phyloP scores from a whole-genome alignment of 2,329 filamentous ascomycete genomes.

The Peltaster fructicola region DNA sequence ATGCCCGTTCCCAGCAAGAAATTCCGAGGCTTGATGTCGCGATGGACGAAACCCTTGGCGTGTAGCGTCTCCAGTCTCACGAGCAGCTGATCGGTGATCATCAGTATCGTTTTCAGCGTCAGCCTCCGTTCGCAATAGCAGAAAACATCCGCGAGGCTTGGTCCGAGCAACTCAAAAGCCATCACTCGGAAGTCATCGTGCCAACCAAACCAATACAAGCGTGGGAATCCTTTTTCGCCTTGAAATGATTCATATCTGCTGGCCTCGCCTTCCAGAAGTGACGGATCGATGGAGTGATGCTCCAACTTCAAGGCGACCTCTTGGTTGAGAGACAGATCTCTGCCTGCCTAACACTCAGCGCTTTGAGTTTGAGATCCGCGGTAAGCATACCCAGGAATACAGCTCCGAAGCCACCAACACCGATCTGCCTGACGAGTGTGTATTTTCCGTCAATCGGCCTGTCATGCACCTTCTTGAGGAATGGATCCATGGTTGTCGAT shows the following conservation, averaged over 20 bases:
- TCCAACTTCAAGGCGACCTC: conserved; percentile 9
- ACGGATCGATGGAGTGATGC: conserved; percentile 5
- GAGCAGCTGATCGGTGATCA: conserved; percentile 4
- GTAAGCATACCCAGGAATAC: too few relatives aligned
- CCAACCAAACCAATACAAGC: conserved; percentile 9
- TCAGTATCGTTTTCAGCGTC: conserved; percentile 5
- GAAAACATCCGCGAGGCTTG: conserved; percentile 10
- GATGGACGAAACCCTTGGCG: conserved; percentile 7
- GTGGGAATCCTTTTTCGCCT: conserved; percentile 6
- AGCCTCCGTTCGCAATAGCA: conserved; percentile 6
- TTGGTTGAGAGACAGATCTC: conserved; percentile 4
- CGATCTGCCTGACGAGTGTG: background rate
- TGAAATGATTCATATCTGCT: conserved; percentile 6
- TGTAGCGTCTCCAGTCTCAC: conserved; percentile 2
- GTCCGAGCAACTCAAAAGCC: conserved; percentile 10
- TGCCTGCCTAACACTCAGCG: background rate
- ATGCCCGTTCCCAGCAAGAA: conserved; percentile 7
- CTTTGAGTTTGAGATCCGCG: too few relatives aligned
- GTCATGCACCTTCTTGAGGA: too few relatives aligned
- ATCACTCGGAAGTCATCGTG: conserved; percentile 10
- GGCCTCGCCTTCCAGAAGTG: conserved; percentile 6
- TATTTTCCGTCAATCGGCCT: too few relatives aligned
- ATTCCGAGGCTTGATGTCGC: conserved; percentile 7
- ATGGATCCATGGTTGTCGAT: too few relatives aligned
- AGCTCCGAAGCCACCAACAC: background rate